Base-by-base conservation (phyloP, 148 eudicot genomes). In the Silene latifolia region DNA sequence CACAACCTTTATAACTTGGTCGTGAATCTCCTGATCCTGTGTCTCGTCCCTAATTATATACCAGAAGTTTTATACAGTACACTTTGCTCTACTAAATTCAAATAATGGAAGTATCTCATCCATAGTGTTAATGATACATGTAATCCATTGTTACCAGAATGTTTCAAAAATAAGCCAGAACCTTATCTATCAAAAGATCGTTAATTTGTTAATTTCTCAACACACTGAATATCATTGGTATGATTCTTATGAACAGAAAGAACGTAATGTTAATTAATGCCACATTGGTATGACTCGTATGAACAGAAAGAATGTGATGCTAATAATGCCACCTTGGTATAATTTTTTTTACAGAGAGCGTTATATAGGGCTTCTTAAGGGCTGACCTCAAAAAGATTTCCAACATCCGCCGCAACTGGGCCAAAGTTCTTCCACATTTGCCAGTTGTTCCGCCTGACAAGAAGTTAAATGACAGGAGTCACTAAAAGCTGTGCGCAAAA, bases 351-450 rank as follows among this genome's bases (percentile, higher is more conserved):
- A 17, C 19, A 58, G 65, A 64, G 71, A 66, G 53, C 62, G n/a
- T 15, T 21, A 61, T 53, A 48, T n/a, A 56, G 44, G 71, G 19
- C 59, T 39, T 39, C 20, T 51, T 79, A 68, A 51, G 56, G 67
- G 79, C 76, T 10, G 62, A 87, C 96, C 91, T 87, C 93, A 66
- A 81, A 51, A 73, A 84, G 84, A 81, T 95, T 90, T 64, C 98
- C 97, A 72, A 89, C 83, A 69, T 95, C 91, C 47, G 89, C 97
- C 23, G 99, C 91, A 59, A 92, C 90, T 62, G 83, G 87, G 74
- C 98, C 89, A 78, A 74, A 95, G 72, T 90, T 95, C 78, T 92
- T 96, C 99, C 99, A 95, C 91, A 92, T 79, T 77, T 92, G 97
- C 99, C 99, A 95, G 86, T 89, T 95, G 65, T 88, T 83, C 76